A percentile compares a stretch with the other conserved stretches of the same genome.
phyloP scores from a whole-genome alignment of 495 filamentous ascomycete species.

The Glarea lozoyensis region DNA sequence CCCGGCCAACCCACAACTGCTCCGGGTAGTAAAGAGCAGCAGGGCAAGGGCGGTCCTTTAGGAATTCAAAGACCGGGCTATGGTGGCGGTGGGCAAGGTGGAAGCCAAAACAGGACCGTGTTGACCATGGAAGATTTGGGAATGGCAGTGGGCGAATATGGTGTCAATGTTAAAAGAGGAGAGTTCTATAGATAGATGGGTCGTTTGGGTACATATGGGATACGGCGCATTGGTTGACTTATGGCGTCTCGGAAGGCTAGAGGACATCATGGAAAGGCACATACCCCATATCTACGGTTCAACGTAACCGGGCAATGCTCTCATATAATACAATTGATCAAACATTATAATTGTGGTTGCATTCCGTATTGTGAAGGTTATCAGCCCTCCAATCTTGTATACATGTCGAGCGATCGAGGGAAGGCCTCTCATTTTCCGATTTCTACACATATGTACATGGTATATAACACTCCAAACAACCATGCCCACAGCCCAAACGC shows the following conservation, averaged over 20 bases:
- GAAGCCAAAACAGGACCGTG: slow-evolving; percentile 85
- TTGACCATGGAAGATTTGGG: slow-evolving; percentile 98
- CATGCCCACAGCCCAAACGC: not conserved
- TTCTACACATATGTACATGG: no score
- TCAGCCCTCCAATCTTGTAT: no score
- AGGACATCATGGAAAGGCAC: not conserved
- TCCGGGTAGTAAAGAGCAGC: slow-evolving; percentile 47
- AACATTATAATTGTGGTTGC: no score
- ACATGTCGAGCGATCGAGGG: no score
- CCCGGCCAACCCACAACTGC: slow-evolving; percentile 47
- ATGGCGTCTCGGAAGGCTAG: not conserved
- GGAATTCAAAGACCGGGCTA: slow-evolving; percentile 88
- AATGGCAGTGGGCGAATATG: slow-evolving; percentile 95
- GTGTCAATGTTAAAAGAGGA: slow-evolving; percentile 90
- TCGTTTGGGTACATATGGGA: not conserved
- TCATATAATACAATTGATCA: no score
- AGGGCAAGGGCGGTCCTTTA: slow-evolving; percentile 51
- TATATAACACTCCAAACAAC: slow-evolving; percentile 2
- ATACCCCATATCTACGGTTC: no score
- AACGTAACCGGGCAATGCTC: no score
- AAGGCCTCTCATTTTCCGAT: no score
- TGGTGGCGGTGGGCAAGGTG: slow-evolving; percentile 85
- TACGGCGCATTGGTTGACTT: not conserved
- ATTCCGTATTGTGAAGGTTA: no score
- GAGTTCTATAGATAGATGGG: slow-evolving; percentile 82